Conservation (phyloP, 2,329 filamentous ascomycete genomes). For the Nakataea oryzae region DNA sequence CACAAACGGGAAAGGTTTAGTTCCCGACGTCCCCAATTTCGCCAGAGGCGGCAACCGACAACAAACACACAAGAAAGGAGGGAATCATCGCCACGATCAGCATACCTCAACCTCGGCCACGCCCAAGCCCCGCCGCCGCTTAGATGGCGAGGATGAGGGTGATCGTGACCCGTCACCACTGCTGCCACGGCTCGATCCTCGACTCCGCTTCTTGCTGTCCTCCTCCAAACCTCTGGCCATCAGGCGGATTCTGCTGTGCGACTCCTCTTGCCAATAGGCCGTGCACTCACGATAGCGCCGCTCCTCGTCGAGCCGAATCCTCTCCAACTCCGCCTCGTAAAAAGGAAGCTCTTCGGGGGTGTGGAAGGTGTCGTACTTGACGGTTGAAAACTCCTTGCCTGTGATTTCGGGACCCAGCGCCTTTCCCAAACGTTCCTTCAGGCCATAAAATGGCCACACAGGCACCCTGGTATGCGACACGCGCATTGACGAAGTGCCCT, state of each 20-base stretch:
- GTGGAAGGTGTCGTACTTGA: slow-evolving; percentile 7
- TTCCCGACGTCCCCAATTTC: background rate
- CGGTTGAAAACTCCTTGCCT: slow-evolving; percentile 21
- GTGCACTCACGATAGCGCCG: slow-evolving; percentile 7
- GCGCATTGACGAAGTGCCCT: slow-evolving; percentile 1
- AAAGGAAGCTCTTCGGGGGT: slow-evolving; percentile 10
- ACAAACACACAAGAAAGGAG: background rate
- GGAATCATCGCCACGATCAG: background rate
- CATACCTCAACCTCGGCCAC: background rate
- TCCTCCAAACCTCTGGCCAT: slow-evolving; percentile 30
- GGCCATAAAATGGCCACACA: slow-evolving; percentile 43
- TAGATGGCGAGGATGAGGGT: background rate
- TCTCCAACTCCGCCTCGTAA: slow-evolving; percentile 29
- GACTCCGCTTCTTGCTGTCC: slow-evolving; percentile 9
- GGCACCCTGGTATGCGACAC: slow-evolving; percentile 39
- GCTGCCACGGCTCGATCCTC: background rate
- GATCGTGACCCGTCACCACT: background rate
- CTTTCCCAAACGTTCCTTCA: slow-evolving; percentile 43
- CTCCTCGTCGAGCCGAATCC: slow-evolving; percentile 28
- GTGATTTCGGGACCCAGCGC: slow-evolving; percentile 41
- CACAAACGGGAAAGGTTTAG: background rate
- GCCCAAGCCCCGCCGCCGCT: background rate
- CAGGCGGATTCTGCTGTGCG: slow-evolving; percentile 23
- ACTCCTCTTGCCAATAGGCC: slow-evolving; percentile 22
- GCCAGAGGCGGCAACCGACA: background rate